Base-by-base conservation (phyloP, 257 asterid genomes). In the Gardenia jasminoides region DNA sequence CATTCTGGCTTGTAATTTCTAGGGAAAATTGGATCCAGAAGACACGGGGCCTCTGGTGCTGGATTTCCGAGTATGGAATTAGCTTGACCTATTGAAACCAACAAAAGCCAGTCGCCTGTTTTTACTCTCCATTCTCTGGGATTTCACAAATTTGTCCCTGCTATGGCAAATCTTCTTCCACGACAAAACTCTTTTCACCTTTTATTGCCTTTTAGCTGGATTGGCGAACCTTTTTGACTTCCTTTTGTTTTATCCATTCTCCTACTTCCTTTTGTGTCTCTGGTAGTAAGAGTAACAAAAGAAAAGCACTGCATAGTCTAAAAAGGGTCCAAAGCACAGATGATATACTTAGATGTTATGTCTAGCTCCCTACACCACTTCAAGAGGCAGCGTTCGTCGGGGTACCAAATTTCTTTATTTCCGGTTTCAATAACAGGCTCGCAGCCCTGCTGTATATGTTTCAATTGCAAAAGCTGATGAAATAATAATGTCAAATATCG, bases 21-120 rank as follows among this genome's bases (percentile, higher is more conserved):
- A 33, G 77, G 77, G 22, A 48, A 2, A 44, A 52, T 28, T 73
- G 24, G 16, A 52, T 64, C 77, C 77, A 52, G 33, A 73, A 73
- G 33, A 56, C 67, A 73, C 33, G 67, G 50, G 31, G 65, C n/a
- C 31, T 50, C 22, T 19, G 22, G 56, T 39, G 41, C 50, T 17
- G 10, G 77, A 54, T 39, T 30, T 48, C 30, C 46, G 24, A 50
- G 44, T 24, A 72, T n/a, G 76, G 20, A 17, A 24, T 72, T 72
- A 15, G 26, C 20, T 4, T 4, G 39, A 72, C 65, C 31, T 36
- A 52, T 72, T 28, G 46, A 33, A 33, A 48, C 76, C 28, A 7
- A n/a, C 36, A 7, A 26, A 28, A 62, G 28, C 36, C 16, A 62
- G 67, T 59, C 67, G 1, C 36, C 36, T 0, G 16, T 10, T 62